phyloP scores from a whole-genome alignment of 2,329 filamentous ascomycete species.

The Fusarium piperis region DNA sequence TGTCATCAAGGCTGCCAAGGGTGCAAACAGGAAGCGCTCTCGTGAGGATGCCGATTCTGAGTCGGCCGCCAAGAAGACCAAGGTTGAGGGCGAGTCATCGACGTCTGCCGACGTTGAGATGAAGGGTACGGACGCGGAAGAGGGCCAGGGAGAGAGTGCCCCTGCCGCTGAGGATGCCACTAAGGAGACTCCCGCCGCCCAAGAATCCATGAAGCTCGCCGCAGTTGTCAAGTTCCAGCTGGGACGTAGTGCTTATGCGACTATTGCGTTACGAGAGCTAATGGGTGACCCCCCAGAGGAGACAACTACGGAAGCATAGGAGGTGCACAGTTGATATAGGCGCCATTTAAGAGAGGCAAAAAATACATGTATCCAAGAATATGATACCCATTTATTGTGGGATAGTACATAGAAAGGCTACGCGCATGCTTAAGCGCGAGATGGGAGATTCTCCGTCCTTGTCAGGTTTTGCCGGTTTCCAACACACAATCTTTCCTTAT shows the following conservation, averaged over 20 bases:
- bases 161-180: slow-evolving; percentile 12
- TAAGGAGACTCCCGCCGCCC: slow-evolving; percentile 10
- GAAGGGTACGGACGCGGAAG: slow-evolving; percentile 16
- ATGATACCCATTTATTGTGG: slow-evolving; percentile 40
- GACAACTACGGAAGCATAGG: not conserved
- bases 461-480: slow-evolving; percentile 21
- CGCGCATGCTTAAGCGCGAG: slow-evolving; percentile 18
- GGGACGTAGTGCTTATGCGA: slow-evolving; percentile 83
- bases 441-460: slow-evolving; percentile 12
- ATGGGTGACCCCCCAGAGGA: slow-evolving; percentile 61
- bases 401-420: slow-evolving; percentile 35
- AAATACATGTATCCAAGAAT: slow-evolving; percentile 21
- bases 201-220: slow-evolving; percentile 59
- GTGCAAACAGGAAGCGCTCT: slow-evolving; percentile 28
- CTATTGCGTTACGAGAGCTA: slow-evolving; percentile 82
- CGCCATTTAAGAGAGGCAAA: not conserved
- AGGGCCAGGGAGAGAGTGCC: slow-evolving; percentile 5
- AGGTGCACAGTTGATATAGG: not conserved
- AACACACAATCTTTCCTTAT: slow-evolving; percentile 22
- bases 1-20: slow-evolving; percentile 59
- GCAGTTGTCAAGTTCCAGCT: slow-evolving; percentile 81
- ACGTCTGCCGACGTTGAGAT: slow-evolving; percentile 22
- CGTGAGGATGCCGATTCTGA: slow-evolving; percentile 29
- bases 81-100: slow-evolving; percentile 28
- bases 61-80: slow-evolving; percentile 39